Percentiles rank a stretch among this genome's conserved stretches.
These are phyloP conservation scores for Deuterostichococcus epilithicus DNA, from an alignment of 139 green algal species.

Conservation along the genomic window DNA sequence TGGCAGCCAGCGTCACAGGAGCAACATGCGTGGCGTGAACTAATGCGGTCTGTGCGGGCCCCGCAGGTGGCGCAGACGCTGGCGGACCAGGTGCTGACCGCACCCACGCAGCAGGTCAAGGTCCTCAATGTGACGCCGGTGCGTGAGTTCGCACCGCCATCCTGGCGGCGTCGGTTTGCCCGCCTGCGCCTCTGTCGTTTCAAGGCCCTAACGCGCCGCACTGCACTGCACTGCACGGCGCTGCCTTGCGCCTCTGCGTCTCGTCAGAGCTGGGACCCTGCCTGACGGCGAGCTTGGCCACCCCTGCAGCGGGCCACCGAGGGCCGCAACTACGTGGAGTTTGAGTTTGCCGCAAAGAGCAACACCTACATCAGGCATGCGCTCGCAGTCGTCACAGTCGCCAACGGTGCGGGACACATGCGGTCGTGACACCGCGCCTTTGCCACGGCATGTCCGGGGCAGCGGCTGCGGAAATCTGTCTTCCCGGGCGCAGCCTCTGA, in stretches of 20 bases:
- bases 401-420: constrained; percentile 51
- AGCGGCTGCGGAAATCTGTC: too few relatives aligned
- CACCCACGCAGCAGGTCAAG: constrained; percentile 66
- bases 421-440: too few relatives aligned
- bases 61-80: constrained; percentile 41
- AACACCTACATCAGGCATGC: constrained; percentile 76
- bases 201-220: background rate
- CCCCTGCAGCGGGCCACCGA: constrained; percentile 52
- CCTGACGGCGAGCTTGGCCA: background rate
- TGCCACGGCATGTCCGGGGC: too few relatives aligned
- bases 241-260: too few relatives aligned
- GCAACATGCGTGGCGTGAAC: too few relatives aligned
- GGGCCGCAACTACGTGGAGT: constrained; percentile 83
- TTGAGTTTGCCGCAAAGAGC: constrained; percentile 83
- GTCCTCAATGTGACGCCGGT: constrained; percentile 64
- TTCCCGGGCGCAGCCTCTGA: too few relatives aligned
- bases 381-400: constrained; percentile 63
- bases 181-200: background rate
- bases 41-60: too few relatives aligned
- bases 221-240: background rate
- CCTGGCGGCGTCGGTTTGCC: background rate
- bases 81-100: constrained; percentile 57
- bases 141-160: background rate
- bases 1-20: too few relatives aligned
- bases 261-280: too few relatives aligned